Evolutionary conservation across 164 flowering plant genomes (phyloP), one percentile per base, ranked within the genome.

Genomic region (Stephania cephalantha): DNA sequence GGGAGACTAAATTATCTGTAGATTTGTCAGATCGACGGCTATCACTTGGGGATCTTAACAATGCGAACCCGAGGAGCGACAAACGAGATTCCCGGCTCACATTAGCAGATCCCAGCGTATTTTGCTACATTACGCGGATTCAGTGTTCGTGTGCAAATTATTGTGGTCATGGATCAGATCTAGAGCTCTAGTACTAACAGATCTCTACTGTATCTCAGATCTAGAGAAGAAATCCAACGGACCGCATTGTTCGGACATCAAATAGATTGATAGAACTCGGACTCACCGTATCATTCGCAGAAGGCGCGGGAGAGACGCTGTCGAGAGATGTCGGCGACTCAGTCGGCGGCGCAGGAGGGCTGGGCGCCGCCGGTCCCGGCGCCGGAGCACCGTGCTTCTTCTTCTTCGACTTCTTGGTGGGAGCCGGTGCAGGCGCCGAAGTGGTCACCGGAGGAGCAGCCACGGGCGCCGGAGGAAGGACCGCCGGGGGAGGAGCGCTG

Each of bases 351-450:
- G 86, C 78, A 4, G 86, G 87, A 0, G 88, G 88, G 44, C 87
- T 81, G 6, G 20, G 45, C 0, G 13, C 17, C 3, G 70, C 42
- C 7, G 81, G 75, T 15, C 75, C 17, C 5, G 87, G 85, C 3
- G 85, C 73, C 22, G 84, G 82, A 25, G 87, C 81, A 3, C 50
- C 44, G 48, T 78, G 73, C 74, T 73, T 71, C 73, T 79, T 71
- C 73, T 79, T 75, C 80, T 74, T 75, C 66, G 25, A 74, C 74
- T 79, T 79, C 74, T 77, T 81, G 81, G 80, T 76, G 1, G 87
- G 88, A 17, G 85, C 82, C 6, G 86, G 85, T 12, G 85, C 82
- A 4, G 86, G 85, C 12, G 82, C 86, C 0, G 87, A 86, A n/a
- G 78, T 81, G 5, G 66, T 77, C 0, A 79, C 80, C 42, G 84